Evolutionary conservation across 2,329 filamentous ascomycete species (phyloP).

Genomic region (Pseudogymnoascus sp.): DNA sequence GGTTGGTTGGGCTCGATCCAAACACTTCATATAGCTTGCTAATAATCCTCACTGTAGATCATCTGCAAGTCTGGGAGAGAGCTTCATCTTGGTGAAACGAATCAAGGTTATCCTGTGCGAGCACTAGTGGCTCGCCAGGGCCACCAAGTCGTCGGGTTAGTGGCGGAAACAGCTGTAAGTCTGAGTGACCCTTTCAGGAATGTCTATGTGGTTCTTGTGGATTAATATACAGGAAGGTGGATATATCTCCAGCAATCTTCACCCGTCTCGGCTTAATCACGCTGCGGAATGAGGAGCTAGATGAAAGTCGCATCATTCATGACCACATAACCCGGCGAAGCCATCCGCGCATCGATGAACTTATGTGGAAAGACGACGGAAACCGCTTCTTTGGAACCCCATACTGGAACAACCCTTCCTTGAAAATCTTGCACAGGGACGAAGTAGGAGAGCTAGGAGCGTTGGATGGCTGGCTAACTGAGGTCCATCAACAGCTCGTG

Average conservation of each 20-base stretch:
- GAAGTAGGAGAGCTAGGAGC: no score
- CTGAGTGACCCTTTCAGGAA: background rate
- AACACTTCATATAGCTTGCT: background rate
- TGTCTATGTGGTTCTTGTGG: background rate
- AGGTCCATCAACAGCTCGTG: constrained; percentile 2
- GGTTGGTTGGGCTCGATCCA: background rate
- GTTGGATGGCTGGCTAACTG: background rate
- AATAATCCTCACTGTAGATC: background rate
- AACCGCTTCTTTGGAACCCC: background rate
- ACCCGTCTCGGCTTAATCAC: constrained; percentile 12
- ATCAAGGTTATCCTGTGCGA: constrained; percentile 5
- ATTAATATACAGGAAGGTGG: background rate
- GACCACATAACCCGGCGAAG: background rate
- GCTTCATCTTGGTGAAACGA: constrained; percentile 7
- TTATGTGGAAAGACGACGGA: constrained; percentile 14
- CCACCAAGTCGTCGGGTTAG: constrained; percentile 3
- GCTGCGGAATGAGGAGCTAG: background rate
- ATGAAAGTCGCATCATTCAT: background rate
- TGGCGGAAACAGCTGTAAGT: constrained; percentile 13
- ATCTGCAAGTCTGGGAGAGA: constrained; percentile 12
- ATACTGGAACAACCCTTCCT: constrained; percentile 5
- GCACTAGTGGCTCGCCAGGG: background rate
- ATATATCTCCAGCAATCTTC: background rate
- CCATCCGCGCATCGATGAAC: background rate
- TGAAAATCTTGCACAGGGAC: background rate